Percentiles rank a stretch among this genome's conserved stretches.
Conservation (phyloP, 495 filamentous ascomycete genomes). For the Glutinoglossum americanum region DNA sequence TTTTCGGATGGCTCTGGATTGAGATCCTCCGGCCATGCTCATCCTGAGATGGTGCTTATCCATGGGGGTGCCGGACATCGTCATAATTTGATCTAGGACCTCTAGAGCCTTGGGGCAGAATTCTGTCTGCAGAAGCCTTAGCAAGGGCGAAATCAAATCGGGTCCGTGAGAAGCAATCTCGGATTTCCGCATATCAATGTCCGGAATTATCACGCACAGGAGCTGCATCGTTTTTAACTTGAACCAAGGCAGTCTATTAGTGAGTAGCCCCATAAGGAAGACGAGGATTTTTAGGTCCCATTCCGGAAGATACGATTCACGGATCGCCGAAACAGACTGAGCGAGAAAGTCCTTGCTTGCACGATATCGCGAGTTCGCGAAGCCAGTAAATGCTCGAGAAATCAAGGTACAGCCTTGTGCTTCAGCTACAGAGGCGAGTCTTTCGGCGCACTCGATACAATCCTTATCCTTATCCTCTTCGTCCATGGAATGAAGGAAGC, state of each 20-base stretch:
- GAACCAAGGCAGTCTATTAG: conserved; percentile 72
- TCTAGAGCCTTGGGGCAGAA: conserved; percentile 79
- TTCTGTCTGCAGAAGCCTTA: conserved; percentile 79
- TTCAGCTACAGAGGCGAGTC: conserved; percentile 51
- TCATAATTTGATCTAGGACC: conserved; percentile 85
- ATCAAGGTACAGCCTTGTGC: conserved; percentile 36
- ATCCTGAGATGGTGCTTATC: conserved; percentile 86
- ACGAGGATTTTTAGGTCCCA: conserved; percentile 68
- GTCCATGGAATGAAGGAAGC: conserved; percentile 66
- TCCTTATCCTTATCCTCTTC: conserved; percentile 29
- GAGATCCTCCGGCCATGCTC: conserved; percentile 66
- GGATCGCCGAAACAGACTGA: conserved; percentile 54
- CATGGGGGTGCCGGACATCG: conserved; percentile 78
- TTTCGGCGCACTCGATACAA: conserved; percentile 38
- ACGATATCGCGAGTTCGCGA: conserved; percentile 46
- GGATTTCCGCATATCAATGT: conserved; percentile 79
- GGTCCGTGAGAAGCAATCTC: conserved; percentile 84
- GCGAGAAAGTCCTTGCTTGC: conserved; percentile 53
- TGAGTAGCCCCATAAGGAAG: conserved; percentile 79
- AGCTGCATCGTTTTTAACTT: conserved; percentile 82
- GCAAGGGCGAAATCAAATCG: conserved; percentile 81
- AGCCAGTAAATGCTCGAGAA: conserved; percentile 39
- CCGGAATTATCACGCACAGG: conserved; percentile 64
- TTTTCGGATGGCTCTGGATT: conserved; percentile 65
- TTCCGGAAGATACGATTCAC: conserved; percentile 58